Conservation (phyloP, 805 yeast species). For the Wickerhamiella kazuoi region DNA sequence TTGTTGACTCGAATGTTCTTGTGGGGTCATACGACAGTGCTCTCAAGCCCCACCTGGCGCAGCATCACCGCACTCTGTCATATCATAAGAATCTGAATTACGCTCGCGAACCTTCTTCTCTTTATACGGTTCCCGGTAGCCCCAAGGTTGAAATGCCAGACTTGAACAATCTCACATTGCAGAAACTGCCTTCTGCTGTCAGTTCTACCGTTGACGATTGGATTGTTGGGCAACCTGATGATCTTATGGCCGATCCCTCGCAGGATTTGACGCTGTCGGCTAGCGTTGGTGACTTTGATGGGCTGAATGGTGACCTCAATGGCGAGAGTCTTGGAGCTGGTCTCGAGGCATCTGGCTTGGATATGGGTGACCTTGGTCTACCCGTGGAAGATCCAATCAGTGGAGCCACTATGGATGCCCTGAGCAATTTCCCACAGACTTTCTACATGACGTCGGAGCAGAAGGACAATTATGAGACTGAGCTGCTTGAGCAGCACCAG, state of each 20-base stretch:
- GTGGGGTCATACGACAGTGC: background rate
- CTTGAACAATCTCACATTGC: background rate
- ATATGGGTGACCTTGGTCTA: background rate
- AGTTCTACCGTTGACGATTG: background rate
- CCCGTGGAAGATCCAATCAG: background rate
- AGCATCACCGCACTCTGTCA: background rate
- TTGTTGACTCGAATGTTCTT: background rate
- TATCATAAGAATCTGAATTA: background rate
- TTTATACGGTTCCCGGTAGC: background rate
- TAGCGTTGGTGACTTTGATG: background rate
- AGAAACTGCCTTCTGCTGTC: background rate
- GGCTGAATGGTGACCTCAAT: background rate
- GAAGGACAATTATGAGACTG: background rate
- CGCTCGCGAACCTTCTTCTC: background rate
- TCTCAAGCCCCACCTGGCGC: background rate
- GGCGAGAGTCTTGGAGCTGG: background rate
- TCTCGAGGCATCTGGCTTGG: background rate
- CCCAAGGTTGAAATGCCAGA: background rate
- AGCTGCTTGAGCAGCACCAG: background rate
- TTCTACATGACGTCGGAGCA: slow-evolving; percentile 1
- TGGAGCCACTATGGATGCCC: background rate
- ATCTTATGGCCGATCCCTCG: background rate
- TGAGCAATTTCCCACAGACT: background rate
- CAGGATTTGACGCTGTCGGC: background rate
- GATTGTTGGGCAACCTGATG: background rate